A percentile compares a stretch with the other conserved stretches of the same genome.
Conservation (phyloP, 2,329 filamentous ascomycete genomes). For the Orbilia javanica region DNA sequence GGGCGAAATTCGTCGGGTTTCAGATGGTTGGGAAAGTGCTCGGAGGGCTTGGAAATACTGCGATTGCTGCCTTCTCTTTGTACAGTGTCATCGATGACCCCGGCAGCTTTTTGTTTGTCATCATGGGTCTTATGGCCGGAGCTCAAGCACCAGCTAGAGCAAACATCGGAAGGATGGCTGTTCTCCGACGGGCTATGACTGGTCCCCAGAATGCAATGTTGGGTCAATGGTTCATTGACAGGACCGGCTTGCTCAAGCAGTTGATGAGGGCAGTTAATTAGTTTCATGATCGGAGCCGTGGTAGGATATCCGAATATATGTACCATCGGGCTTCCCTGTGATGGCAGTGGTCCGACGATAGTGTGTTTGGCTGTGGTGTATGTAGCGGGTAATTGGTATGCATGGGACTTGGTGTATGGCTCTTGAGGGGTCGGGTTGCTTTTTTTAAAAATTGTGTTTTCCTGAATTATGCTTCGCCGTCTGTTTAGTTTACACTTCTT, state of each 20-base stretch:
- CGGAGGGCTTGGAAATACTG: neutral
- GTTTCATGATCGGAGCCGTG: neutral
- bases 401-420: too few species aligned
- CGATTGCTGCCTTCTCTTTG: neutral
- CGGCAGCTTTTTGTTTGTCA: neutral
- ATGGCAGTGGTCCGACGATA: too few species aligned
- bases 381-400: too few species aligned
- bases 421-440: too few species aligned
- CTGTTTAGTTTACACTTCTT: too few species aligned
- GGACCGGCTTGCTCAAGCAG: neutral
- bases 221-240: slow-evolving; percentile 16
- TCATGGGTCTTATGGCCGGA: slow-evolving; percentile 9
- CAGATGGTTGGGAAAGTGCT: neutral
- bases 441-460: too few species aligned
- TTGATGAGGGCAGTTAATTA: neutral
- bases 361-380: too few species aligned
- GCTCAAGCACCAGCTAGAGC: neutral
- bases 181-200: slow-evolving; percentile 16
- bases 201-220: neutral
- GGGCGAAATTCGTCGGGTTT: neutral
- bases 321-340: too few species aligned
- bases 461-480: too few species aligned
- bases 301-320: too few species aligned
- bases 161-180: neutral
- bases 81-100: slow-evolving; percentile 25